These are phyloP conservation scores for Agaricus sinodeliciosus DNA, from an alignment of 768 basidiomycete species.

Conservation along the genomic window DNA sequence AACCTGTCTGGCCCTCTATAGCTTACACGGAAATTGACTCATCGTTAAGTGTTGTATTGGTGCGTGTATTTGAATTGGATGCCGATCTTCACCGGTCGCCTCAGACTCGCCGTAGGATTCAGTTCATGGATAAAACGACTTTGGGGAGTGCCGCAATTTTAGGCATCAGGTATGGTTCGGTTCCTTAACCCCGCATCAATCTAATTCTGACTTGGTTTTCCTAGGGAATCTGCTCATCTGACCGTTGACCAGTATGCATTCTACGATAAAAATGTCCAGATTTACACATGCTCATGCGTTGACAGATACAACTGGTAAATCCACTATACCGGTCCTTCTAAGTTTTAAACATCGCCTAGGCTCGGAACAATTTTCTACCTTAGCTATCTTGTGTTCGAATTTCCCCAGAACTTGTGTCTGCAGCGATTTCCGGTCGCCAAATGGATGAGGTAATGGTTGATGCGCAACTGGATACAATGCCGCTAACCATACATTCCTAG, in stretches of 20 bases:
- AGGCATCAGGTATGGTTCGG: conserved; percentile 49
- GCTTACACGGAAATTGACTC: too few species aligned
- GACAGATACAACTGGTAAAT: conserved; percentile 59
- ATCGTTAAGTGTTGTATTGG: conserved; percentile 46
- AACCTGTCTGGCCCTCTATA: neutral
- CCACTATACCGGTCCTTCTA: neutral
- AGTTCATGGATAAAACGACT: conserved; percentile 76
- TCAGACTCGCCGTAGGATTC: conserved; percentile 39
- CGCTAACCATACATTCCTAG: conserved; percentile 22
- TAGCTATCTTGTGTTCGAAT: conserved; percentile 65
- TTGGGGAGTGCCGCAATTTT: conserved; percentile 62
- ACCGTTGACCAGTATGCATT: conserved; percentile 53
- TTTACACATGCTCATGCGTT: neutral
- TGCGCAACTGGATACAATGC: neutral
- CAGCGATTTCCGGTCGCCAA: conserved; percentile 71
- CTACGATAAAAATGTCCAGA: neutral
- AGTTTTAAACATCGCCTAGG: conserved; percentile 28
- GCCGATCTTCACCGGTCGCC: neutral
- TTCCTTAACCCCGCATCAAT: neutral
- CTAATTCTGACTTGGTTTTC: neutral
- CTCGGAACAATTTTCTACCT: conserved; percentile 73
- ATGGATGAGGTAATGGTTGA: conserved; percentile 62
- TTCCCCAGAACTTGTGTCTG: conserved; percentile 66
- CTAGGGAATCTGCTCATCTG: conserved; percentile 53
- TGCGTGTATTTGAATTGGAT: conserved; percentile 16